Evolutionary conservation across 2,329 filamentous ascomycete genomes (phyloP), one percentile per base, ranked within the genome.

Genomic region (Nectriaceae sp.): DNA sequence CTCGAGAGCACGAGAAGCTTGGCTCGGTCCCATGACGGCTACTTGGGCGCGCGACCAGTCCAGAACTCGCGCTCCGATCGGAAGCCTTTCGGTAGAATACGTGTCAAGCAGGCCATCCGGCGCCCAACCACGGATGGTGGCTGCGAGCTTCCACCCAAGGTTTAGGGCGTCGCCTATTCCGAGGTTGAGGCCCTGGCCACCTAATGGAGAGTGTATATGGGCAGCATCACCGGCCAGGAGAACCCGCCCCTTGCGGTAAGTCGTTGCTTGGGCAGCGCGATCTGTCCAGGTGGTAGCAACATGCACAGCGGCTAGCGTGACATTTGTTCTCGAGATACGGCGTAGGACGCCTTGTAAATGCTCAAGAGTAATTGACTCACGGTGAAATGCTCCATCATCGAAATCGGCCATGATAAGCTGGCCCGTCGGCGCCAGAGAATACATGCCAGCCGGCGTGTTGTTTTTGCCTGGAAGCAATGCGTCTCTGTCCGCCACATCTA

Each of bases 141-240:
- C 65, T 0, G 71, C 68, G 3, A 79, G 63, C 52, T 79, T 79
- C 75, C 76, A 79, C n/a, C 71, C 71, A 4, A 79, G 61, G 33
- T 79, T 79, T 29, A 76, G 69, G 2, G 75, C 71, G 53, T 79
- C 76, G 41, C 72, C 73, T 18, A 79, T 68, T 0, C 76, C 76
- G 0, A 75, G 75, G 49, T 79, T 79, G 68, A 79, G 72, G 2
- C 77, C 76, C 56, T 79, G 76, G 1, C 72, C 76, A 3, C 75
- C 76, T 3, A 73, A 69, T 3, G 73, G 72, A 26, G 67, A 73
- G 52, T 78, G 76, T 3, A 74, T 75, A 48, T 80, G 76, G 13
- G 73, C 75, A 10, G 76, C 75, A 46, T 80, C 77, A 11, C 76
- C 76, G 4, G 73, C 75, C 8, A 80, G 65, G 41, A 79, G 73